phyloP scores from a whole-genome alignment of 257 asterid genomes.

The Scutellaria galericulata region DNA sequence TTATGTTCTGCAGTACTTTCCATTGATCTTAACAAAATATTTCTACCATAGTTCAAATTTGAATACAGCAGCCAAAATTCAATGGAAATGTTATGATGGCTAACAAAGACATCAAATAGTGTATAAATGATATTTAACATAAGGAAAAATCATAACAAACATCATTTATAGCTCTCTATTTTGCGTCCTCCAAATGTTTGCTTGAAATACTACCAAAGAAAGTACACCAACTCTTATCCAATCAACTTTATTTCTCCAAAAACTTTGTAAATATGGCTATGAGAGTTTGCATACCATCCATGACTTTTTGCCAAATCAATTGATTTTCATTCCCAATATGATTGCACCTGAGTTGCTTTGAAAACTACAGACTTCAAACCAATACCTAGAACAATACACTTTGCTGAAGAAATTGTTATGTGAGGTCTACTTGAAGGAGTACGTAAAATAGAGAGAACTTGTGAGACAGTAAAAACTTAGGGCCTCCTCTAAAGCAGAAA shows the following conservation, averaged over 20 bases:
- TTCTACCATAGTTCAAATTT: constrained; percentile 10
- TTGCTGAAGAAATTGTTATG: not conserved
- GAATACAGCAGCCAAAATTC: constrained; percentile 3
- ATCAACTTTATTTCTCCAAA: not conserved
- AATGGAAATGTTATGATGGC: not conserved
- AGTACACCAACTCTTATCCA: not conserved
- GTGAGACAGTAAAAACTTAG: not conserved
- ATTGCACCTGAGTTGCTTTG: not conserved
- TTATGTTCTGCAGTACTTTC: not conserved
- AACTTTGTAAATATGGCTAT: not conserved
- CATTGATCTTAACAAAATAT: not conserved
- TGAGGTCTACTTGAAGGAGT: not conserved
- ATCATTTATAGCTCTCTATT: constrained; percentile 6
- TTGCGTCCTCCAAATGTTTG: not conserved
- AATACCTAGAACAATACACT: not conserved
- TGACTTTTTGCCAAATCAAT: not conserved
- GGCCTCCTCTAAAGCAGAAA: not conserved
- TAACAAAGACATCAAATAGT: not conserved
- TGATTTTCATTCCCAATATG: not conserved
- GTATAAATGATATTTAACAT: not conserved
- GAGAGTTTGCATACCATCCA: not conserved
- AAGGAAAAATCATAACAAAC: constrained; percentile 1
- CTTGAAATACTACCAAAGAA: not conserved
- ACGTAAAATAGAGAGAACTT: not conserved
- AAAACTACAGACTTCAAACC: not conserved